Conservation (phyloP, 768 basidiomycete genomes). For the Hortiboletus campestris region DNA sequence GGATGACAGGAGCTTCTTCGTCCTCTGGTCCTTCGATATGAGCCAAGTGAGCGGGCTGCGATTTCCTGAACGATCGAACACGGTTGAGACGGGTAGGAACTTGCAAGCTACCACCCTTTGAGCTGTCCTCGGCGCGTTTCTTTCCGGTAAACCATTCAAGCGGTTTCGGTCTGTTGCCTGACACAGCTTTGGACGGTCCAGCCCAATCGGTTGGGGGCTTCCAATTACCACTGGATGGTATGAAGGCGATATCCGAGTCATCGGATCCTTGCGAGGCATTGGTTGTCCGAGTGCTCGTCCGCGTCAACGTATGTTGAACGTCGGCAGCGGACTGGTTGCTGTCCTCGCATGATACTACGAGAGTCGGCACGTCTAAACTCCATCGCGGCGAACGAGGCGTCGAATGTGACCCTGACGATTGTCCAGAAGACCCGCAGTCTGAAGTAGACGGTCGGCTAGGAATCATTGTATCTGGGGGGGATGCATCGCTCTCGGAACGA, state of each 20-base stretch:
- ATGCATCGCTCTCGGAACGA: not conserved
- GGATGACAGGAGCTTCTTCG: not conserved
- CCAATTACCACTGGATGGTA: conserved; percentile 10
- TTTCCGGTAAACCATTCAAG: not conserved
- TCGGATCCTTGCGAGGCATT: not conserved
- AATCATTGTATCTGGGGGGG: not conserved
- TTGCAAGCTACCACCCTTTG: not conserved
- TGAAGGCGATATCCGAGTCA: not conserved
- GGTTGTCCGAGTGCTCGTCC: not conserved
- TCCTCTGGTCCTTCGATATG: not conserved
- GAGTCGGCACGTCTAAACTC: not conserved
- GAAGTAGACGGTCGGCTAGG: not conserved
- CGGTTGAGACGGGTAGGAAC: not conserved
- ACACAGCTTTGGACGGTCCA: conserved; percentile 9
- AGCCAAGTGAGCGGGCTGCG: not conserved
- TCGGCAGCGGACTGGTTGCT: not conserved
- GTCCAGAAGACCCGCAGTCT: not conserved
- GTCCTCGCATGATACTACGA: not conserved
- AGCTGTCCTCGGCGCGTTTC: not conserved
- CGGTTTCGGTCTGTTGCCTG: not conserved
- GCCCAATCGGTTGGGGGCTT: conserved; percentile 25
- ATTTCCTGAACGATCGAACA: not conserved
- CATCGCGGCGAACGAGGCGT: not conserved
- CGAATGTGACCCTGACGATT: not conserved
- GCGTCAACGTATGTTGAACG: not conserved